Conservation (phyloP, 1,284 basidiomycete species). For the Phylloboletellus chloephorus region DNA sequence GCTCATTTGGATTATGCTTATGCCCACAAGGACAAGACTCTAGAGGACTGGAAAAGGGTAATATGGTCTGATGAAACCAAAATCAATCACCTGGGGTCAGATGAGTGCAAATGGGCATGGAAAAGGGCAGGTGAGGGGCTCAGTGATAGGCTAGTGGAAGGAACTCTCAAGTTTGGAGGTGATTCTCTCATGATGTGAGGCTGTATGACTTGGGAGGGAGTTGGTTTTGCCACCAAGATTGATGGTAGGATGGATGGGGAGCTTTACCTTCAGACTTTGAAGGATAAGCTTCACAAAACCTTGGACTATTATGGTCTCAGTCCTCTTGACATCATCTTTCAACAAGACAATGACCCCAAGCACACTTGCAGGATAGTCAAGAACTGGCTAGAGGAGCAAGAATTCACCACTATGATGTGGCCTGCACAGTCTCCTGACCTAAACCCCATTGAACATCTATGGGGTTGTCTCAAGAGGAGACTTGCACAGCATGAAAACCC, state of each 20-base stretch:
- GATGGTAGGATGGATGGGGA: slow-evolving; percentile 5
- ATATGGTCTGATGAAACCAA: slow-evolving; percentile 7
- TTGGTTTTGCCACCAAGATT: slow-evolving; percentile 1
- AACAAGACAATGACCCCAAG: slow-evolving; percentile 4
- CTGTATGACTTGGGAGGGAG: neutral
- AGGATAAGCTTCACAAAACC: neutral
- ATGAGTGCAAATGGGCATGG: neutral
- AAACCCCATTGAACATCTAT: too few species aligned
- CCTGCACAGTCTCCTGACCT: too few species aligned
- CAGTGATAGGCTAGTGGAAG: too few species aligned
- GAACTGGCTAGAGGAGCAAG: slow-evolving; percentile 22
- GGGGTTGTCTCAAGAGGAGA: too few species aligned
- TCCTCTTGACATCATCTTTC: slow-evolving; percentile 2
- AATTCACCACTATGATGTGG: slow-evolving; percentile 20
- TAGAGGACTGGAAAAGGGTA: slow-evolving; percentile 3
- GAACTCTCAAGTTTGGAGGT: too few species aligned
- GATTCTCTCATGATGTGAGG: slow-evolving; percentile 2
- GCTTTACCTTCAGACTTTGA: too few species aligned
- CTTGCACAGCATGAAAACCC: too few species aligned
- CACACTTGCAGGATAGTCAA: too few species aligned
- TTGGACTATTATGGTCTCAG: neutral
- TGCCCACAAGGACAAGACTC: slow-evolving; percentile 4
- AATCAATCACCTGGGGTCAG: slow-evolving; percentile 3
- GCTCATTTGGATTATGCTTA: neutral
- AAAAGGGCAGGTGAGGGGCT: too few species aligned